A percentile compares a stretch with the other conserved stretches of the same genome.
Conservation (phyloP, 352 stramenopile species). For the Phytophthora parvispora region DNA sequence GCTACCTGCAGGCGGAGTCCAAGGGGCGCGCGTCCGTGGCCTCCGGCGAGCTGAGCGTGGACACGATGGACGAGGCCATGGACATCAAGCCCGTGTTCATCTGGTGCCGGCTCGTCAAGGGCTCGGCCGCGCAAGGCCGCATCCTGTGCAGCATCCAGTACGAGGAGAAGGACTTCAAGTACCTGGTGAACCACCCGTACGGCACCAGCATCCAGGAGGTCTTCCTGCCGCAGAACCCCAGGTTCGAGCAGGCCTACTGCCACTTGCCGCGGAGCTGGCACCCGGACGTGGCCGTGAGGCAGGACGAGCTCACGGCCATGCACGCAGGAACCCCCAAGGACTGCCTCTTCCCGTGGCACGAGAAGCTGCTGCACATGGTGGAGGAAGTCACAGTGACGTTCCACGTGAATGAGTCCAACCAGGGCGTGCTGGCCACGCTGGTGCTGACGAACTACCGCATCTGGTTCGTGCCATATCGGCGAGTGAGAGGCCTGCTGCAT, state of each 20-base stretch:
- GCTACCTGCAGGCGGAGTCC: conserved; percentile 37
- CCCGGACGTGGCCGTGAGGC: conserved; percentile 68
- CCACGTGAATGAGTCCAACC: conserved; percentile 89
- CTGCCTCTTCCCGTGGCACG: conserved; percentile 85
- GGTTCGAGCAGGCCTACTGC: conserved; percentile 81
- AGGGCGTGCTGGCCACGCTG: conserved; percentile 83
- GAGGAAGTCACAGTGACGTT: conserved; percentile 91
- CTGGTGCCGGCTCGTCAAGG: conserved; percentile 81
- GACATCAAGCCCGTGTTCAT: conserved; percentile 73
- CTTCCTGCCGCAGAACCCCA: conserved; percentile 83
- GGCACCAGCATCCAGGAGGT: conserved; percentile 83
- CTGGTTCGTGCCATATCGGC: conserved; percentile 88
- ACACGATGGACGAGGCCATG: conserved; percentile 11
- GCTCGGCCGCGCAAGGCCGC: conserved; percentile 59
- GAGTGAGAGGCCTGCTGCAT: conserved; percentile 77
- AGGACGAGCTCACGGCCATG: conserved; percentile 76
- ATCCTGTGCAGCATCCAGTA: conserved; percentile 83
- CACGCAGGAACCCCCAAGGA: conserved; percentile 75
- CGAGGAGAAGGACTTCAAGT: conserved; percentile 74
- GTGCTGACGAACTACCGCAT: conserved; percentile 88
- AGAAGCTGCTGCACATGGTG: conserved; percentile 88
- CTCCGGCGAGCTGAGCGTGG: conserved; percentile 15
- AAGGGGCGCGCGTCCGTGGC: conserved; percentile 27
- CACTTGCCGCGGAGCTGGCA: conserved; percentile 87
- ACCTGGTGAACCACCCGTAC: conserved; percentile 75